Evolutionary conservation across 2,329 filamentous ascomycete genomes (phyloP).

Genomic region (Pseudopithomyces chartarum): DNA sequence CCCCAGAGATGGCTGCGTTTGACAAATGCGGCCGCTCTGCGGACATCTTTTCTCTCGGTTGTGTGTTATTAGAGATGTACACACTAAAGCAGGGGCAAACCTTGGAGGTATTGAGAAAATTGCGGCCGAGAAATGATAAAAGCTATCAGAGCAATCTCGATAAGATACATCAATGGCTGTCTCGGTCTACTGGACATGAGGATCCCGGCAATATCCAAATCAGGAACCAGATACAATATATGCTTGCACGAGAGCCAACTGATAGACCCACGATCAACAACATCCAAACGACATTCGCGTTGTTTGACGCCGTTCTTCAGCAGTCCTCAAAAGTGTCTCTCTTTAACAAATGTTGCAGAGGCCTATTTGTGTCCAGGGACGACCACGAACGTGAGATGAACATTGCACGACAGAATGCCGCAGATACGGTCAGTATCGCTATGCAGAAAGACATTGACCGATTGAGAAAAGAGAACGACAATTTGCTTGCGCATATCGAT

Average conservation of each 20-base stretch:
- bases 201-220: background rate
- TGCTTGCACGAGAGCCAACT: conserved; percentile 2
- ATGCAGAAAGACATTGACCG: background rate
- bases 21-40: conserved; percentile 18
- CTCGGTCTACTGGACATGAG: no score
- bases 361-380: background rate
- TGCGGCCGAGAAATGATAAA: conserved; percentile 3
- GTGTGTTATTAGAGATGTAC: conserved; percentile 22
- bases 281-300: background rate
- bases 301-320: background rate
- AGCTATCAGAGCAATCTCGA: conserved; percentile 9
- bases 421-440: background rate
- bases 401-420: background rate
- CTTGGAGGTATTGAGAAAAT: background rate
- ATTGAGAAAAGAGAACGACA: background rate
- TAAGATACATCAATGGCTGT: background rate
- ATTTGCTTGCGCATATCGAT: background rate
- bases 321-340: background rate
- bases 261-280: background rate
- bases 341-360: conserved; percentile 7
- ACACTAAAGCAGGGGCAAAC: background rate
- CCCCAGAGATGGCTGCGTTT: conserved; percentile 23
- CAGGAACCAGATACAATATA: background rate
- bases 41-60: conserved; percentile 30
- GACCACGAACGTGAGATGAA: background rate